Evolutionary conservation across 495 filamentous ascomycete species (phyloP).

Genomic region (Xylaria cubensis): DNA sequence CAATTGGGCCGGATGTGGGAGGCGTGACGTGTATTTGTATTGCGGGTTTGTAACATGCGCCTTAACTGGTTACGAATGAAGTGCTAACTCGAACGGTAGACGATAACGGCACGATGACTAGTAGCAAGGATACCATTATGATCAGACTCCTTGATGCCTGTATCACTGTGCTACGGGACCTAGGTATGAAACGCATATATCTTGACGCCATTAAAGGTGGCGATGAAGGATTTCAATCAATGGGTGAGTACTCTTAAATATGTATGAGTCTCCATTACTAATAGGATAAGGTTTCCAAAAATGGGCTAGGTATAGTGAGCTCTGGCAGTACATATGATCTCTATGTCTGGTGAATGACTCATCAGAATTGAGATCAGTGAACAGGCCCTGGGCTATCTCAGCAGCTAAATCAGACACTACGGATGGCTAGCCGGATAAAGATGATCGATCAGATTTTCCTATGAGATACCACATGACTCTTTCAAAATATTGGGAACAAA

Average conservation of each 20-base stretch:
- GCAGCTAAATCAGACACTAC: not conserved
- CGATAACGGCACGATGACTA: conserved; percentile 42
- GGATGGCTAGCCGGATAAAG: not conserved
- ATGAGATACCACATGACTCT: not conserved
- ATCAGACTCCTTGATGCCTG: conserved; percentile 55
- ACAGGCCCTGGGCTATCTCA: conserved; percentile 5
- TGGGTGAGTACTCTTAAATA: conserved; percentile 44
- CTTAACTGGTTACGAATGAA: conserved; percentile 11
- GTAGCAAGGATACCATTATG: conserved; percentile 51
- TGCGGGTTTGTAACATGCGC: conserved; percentile 43
- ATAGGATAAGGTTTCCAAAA: conserved; percentile 51
- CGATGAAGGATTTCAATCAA: conserved; percentile 52
- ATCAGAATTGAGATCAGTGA: conserved; percentile 7
- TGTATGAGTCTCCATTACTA: not conserved
- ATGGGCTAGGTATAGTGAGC: conserved; percentile 57
- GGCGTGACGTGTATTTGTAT: conserved; percentile 68
- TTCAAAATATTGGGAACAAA: conserved; percentile 3
- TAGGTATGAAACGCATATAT: conserved; percentile 51
- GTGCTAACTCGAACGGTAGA: conserved; percentile 38
- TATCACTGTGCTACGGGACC: conserved; percentile 44
- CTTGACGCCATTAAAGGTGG: conserved; percentile 54
- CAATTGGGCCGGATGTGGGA: conserved; percentile 61
- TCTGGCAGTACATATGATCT: conserved; percentile 47
- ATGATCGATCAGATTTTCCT: not conserved
- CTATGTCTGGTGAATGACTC: conserved; percentile 14